Evolutionary conservation across 768 basidiomycete species (phyloP), one percentile per base, ranked within the genome.

Genomic region (Lactifluus pinguis): DNA sequence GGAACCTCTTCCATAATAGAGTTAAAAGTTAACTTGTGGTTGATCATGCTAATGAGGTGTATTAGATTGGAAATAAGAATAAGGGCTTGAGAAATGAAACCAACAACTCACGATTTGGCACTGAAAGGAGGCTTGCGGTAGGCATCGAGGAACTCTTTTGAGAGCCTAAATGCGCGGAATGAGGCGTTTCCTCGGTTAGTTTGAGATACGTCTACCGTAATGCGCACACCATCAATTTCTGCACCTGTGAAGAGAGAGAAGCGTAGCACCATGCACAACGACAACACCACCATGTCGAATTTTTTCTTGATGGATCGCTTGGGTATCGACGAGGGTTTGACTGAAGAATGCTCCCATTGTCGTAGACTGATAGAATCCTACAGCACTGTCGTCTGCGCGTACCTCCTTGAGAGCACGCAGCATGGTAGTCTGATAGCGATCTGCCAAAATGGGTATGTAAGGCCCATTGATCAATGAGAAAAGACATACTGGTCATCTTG

Each of bases 301-400:
- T 67, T 85, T 88, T 47, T 92, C 88, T 70, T 89, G 87, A 71
- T 92, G 90, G 66, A 90, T 82, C 51, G 87, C 87, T 71, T 91
- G 89, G 8, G 87, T 85, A 66, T 94, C 89, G 50, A 93, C 78
- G 52, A 93, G 71, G 8, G 81, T 79, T 71, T 91, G 89, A 69
- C 83, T 89, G 73, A 87, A 88, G 72, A 93, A 92, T 5, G 90
- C 88, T 47, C 91, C 91, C 42, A 92, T 79, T 9, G 85, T 83
- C 30, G 87, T 92, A 48, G 89, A 89, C 69, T 95, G 92, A 76
- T 98, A 98, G 73, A 95, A 92, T 42, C 95, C 95, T 57, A 97
- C 87, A 38, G 94, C 83, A 65, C 86, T 92, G 73, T 95, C 92
- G 68, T 95, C 92, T 41, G 86, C 84, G 68, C 90, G 87, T 57